A percentile compares a stretch with the other conserved stretches of the same genome.
phyloP scores from a whole-genome alignment of 1,284 basidiomycete species.

The Ganoderma meredithae region DNA sequence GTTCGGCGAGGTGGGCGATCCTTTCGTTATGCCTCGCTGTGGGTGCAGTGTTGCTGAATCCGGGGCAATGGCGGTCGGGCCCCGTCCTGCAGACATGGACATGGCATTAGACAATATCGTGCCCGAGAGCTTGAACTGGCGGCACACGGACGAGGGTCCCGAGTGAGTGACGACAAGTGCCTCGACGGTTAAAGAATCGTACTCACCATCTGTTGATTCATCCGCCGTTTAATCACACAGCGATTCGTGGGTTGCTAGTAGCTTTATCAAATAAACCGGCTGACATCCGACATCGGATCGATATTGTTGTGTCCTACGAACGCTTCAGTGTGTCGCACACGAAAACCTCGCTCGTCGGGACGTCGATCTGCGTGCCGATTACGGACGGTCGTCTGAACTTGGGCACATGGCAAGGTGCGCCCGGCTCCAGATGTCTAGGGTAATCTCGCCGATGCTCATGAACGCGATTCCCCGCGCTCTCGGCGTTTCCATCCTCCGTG shows the following conservation, averaged over 20 bases:
- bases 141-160: constrained; percentile 90
- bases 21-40: constrained; percentile 15
- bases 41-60: constrained; percentile 18
- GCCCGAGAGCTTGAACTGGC: constrained; percentile 87
- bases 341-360: constrained; percentile 86
- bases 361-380: constrained; percentile 86
- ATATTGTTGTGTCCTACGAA: background rate
- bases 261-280: background rate
- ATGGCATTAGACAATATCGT: constrained; percentile 90
- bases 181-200: too few relatives aligned
- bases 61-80: constrained; percentile 10
- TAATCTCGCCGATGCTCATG: background rate
- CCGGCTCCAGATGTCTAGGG: background rate
- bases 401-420: constrained; percentile 89
- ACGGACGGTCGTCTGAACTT: constrained; percentile 83
- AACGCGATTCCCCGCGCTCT: background rate
- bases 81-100: constrained; percentile 68
- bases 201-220: background rate
- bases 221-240: constrained; percentile 43
- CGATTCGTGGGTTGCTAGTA: constrained; percentile 67
- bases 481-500: background rate
- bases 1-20: constrained; percentile 58
- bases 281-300: background rate
- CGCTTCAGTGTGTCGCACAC: constrained; percentile 83
- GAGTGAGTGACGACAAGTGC: constrained; percentile 62